Percentiles rank a stretch among this genome's conserved stretches.
phyloP scores from a whole-genome alignment of 495 filamentous ascomycete species.

The Parmelia sp. region DNA sequence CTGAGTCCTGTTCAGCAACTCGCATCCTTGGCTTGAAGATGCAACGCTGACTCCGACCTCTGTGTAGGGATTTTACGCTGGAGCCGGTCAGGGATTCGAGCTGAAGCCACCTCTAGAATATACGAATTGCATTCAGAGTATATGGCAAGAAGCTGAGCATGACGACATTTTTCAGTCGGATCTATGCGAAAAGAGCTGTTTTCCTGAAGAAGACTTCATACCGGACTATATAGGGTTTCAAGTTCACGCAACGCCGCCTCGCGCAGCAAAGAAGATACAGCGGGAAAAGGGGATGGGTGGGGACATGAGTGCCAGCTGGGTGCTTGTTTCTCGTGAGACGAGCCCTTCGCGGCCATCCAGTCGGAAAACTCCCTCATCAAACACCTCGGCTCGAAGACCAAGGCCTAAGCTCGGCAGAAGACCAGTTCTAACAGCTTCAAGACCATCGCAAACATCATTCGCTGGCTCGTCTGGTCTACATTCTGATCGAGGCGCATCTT shows the following conservation, averaged over 20 bases:
- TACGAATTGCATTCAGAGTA: conserved; percentile 22
- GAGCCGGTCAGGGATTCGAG: conserved; percentile 66
- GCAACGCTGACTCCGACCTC: background rate
- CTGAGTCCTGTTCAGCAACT: background rate
- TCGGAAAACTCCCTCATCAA: conserved; percentile 28
- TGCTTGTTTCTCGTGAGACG: conserved; percentile 49
- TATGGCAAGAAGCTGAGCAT: conserved; percentile 32
- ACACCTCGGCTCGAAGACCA: conserved; percentile 13
- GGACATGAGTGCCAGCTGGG: conserved; percentile 63
- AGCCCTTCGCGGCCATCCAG: conserved; percentile 27
- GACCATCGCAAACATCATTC: conserved; percentile 40
- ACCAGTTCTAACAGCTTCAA: conserved; percentile 28
- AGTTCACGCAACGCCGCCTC: conserved; percentile 29
- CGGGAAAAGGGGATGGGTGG: conserved; percentile 45
- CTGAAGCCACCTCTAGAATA: conserved; percentile 28
- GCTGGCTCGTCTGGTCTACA: conserved; percentile 40
- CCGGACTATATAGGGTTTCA: conserved; percentile 32
- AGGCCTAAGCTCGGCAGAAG: conserved; percentile 31
- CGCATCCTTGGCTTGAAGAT: background rate
- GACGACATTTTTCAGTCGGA: conserved; percentile 12
- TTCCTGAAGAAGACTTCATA: conserved; percentile 37
- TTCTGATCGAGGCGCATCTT: conserved; percentile 44
- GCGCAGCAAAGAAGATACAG: conserved; percentile 28
- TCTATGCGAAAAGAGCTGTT: conserved; percentile 23
- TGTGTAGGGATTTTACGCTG: conserved; percentile 62